These are phyloP conservation scores for Drechslerella coelobrocha DNA, from an alignment of 2,329 filamentous ascomycete genomes.

Conservation along the genomic window DNA sequence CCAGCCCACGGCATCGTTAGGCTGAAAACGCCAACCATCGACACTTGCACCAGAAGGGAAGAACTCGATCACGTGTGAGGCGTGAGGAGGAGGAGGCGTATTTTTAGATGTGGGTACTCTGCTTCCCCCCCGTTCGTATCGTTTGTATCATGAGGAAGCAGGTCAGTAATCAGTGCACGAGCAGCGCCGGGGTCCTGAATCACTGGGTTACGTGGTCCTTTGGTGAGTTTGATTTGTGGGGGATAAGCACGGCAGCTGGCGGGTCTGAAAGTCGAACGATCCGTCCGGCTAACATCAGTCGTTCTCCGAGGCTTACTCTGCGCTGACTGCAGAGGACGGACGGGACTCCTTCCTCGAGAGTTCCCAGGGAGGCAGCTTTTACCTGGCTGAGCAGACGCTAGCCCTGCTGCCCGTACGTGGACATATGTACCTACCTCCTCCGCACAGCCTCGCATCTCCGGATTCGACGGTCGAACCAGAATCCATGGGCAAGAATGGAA, in stretches of 20 bases:
- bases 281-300: not conserved
- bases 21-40: not conserved
- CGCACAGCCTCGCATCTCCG: constrained; percentile 8
- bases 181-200: constrained; percentile 9
- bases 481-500: too few species aligned
- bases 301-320: constrained; percentile 37
- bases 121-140: not conserved
- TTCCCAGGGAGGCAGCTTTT: constrained; percentile 9
- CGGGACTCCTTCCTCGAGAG: not conserved
- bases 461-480: not conserved
- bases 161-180: not conserved
- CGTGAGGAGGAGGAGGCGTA: constrained; percentile 12
- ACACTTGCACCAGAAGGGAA: not conserved
- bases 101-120: constrained; percentile 31
- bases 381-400: constrained; percentile 3
- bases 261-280: not conserved
- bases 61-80: constrained; percentile 4
- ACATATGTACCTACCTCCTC: too few species aligned
- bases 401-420: not conserved
- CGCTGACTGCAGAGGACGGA: constrained; percentile 11
- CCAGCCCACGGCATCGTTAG: not conserved
- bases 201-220: constrained; percentile 27
- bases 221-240: constrained; percentile 48
- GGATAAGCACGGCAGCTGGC: constrained; percentile 36
- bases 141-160: not conserved